These are phyloP conservation scores for Choricystis sp. DNA, from an alignment of 139 green algal species.

Conservation along the genomic window DNA sequence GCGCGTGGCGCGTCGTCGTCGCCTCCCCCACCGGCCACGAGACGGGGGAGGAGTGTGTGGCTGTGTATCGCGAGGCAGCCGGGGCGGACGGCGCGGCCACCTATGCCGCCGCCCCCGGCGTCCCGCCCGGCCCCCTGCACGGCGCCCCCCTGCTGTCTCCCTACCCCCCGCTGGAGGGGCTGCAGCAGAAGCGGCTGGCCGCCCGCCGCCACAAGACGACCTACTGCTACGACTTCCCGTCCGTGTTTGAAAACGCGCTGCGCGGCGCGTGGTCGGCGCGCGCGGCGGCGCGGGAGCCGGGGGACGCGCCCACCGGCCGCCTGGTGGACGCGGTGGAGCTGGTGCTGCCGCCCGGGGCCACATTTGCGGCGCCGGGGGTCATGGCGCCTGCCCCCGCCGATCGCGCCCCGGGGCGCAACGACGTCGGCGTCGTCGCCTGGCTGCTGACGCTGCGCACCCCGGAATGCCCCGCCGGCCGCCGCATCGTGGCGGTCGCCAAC, in stretches of 20 bases:
- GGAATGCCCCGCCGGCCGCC: slow-evolving; percentile 64
- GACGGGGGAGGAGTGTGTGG: slow-evolving; percentile 62
- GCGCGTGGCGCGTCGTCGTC: slow-evolving; percentile 69
- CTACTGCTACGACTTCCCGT: slow-evolving; percentile 93
- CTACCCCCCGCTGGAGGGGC: slow-evolving; percentile 55
- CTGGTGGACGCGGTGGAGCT: slow-evolving; percentile 60
- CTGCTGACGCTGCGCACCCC: slow-evolving; percentile 63
- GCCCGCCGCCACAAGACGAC: slow-evolving; percentile 67
- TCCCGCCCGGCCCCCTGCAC: slow-evolving; percentile 24
- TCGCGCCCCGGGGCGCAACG: slow-evolving; percentile 43
- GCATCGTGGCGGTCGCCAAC: slow-evolving; percentile 83
- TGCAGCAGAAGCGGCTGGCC: slow-evolving; percentile 63
- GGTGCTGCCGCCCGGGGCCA: slow-evolving; percentile 20
- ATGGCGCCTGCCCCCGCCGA: slow-evolving; percentile 6
- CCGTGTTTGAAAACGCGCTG: slow-evolving; percentile 77
- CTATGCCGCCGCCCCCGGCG: neutral
- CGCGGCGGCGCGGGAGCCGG: slow-evolving; percentile 27
- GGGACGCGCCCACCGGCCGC: slow-evolving; percentile 19
- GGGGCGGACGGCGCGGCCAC: neutral
- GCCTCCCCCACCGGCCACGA: slow-evolving; percentile 78
- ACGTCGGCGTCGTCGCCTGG: slow-evolving; percentile 89
- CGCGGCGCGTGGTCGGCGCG: slow-evolving; percentile 50
- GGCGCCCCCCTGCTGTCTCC: slow-evolving; percentile 32
- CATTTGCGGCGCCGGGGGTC: neutral
- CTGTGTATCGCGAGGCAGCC: slow-evolving; percentile 68